Evolutionary conservation across 306 rosid species (phyloP).

Genomic region (Cicer cuneatum): DNA sequence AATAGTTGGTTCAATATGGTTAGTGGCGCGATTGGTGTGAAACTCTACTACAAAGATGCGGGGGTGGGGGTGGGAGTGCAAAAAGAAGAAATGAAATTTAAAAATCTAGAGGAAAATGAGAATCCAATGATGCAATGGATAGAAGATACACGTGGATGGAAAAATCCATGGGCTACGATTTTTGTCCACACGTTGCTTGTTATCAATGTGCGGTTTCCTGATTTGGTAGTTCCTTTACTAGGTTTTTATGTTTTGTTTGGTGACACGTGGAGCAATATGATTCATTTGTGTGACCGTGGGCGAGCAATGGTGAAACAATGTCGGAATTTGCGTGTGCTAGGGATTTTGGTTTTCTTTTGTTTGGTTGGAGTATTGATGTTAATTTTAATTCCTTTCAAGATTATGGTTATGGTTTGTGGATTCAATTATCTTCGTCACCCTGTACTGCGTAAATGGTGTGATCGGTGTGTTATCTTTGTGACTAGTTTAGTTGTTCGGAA

Average conservation of each 20-base stretch:
- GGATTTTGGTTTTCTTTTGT: slow-evolving; percentile 69
- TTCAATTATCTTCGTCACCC: slow-evolving; percentile 84
- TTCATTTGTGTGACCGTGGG: slow-evolving; percentile 55
- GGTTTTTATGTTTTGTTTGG: slow-evolving; percentile 60
- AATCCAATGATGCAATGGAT: slow-evolving; percentile 49
- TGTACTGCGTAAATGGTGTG: slow-evolving; percentile 46
- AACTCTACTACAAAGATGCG: slow-evolving; percentile 63
- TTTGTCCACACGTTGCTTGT: slow-evolving; percentile 69
- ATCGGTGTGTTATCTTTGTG: too few species aligned
- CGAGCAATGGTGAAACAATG: slow-evolving; percentile 84
- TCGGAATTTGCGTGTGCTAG: slow-evolving; percentile 69
- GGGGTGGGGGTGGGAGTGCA: slow-evolving; percentile 19
- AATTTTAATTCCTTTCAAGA: slow-evolving; percentile 65
- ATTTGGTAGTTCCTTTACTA: slow-evolving; percentile 64
- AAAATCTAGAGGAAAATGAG: not conserved
- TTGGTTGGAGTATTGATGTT: slow-evolving; percentile 62
- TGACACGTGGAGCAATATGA: slow-evolving; percentile 76
- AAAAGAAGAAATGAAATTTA: too few species aligned
- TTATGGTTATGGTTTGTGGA: slow-evolving; percentile 72
- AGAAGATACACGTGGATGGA: slow-evolving; percentile 78
- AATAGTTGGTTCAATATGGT: slow-evolving; percentile 46
- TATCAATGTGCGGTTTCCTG: slow-evolving; percentile 83
- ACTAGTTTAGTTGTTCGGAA: too few species aligned
- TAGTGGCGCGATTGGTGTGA: slow-evolving; percentile 76
- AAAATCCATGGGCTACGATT: slow-evolving; percentile 68